Evolutionary conservation across 1,284 basidiomycete species (phyloP).

Genomic region (Rhodotorula glutinis): DNA sequence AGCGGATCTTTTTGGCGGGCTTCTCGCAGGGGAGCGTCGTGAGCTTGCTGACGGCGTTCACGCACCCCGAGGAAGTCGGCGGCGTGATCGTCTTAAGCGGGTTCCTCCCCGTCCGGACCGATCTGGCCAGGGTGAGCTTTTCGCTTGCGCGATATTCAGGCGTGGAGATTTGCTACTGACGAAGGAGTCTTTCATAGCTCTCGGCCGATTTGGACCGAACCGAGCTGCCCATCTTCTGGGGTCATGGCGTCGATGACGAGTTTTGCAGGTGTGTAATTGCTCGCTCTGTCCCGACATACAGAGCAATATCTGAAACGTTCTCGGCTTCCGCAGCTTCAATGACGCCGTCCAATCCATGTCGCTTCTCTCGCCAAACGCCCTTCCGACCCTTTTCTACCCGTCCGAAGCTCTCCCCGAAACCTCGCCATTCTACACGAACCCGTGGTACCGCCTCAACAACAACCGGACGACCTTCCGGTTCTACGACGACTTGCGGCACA

Average conservation of each 20-base stretch:
- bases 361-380: conserved; percentile 7
- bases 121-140: conserved; percentile 19
- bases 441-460: conserved; percentile 18
- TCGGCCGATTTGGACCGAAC: conserved; percentile 10
- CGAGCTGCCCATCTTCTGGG: conserved; percentile 32
- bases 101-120: conserved; percentile 27
- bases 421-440: conserved; percentile 1
- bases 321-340: conserved; percentile 3
- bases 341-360: conserved; percentile 24
- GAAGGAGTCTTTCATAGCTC: too few species aligned
- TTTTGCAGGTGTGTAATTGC: conserved; percentile 16
- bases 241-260: conserved; percentile 26
- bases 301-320: background rate
- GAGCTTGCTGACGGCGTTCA: conserved; percentile 16
- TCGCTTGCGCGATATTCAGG: background rate
- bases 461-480: conserved; percentile 10
- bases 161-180: background rate
- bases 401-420: conserved; percentile 3
- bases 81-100: conserved; percentile 24
- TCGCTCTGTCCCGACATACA: too few species aligned
- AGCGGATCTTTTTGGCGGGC: conserved; percentile 26
- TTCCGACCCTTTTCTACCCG: background rate
- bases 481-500: conserved; percentile 20
- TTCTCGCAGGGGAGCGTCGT: conserved; percentile 34
- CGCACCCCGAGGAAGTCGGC: conserved; percentile 14